These are phyloP conservation scores for Massospora cicadina DNA, from an alignment of 371 early-diverging fungal species.

Conservation along the genomic window DNA sequence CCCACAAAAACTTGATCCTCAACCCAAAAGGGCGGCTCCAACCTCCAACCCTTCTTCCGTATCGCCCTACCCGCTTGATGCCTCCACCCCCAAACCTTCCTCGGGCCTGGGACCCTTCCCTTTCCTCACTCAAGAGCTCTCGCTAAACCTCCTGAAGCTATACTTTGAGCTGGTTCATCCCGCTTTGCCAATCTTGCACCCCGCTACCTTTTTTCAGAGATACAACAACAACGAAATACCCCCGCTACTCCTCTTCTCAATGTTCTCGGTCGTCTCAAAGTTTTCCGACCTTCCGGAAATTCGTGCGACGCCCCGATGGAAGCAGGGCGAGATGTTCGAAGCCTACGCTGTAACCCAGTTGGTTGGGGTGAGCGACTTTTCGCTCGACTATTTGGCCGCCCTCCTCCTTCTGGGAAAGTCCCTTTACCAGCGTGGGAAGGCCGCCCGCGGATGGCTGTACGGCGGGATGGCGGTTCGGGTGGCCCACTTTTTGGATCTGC, in stretches of 20 bases:
- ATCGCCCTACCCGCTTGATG: neutral
- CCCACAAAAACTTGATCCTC: too few relatives aligned
- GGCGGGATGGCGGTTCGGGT: neutral
- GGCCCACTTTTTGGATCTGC: neutral
- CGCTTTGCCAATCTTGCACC: slow-evolving; percentile 31
- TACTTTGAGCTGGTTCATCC: slow-evolving; percentile 34
- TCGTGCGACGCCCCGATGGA: slow-evolving; percentile 13
- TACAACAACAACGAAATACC: slow-evolving; percentile 17
- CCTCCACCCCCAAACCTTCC: neutral
- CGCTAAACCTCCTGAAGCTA: slow-evolving; percentile 27
- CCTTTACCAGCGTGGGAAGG: neutral
- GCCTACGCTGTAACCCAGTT: neutral
- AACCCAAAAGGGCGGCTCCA: neutral
- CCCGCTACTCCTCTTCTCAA: slow-evolving; percentile 16
- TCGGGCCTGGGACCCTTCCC: neutral
- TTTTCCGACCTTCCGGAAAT: slow-evolving; percentile 19
- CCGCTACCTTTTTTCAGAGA: slow-evolving; percentile 19
- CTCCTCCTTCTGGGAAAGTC: neutral
- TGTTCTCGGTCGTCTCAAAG: slow-evolving; percentile 19
- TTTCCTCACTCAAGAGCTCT: slow-evolving; percentile 27
- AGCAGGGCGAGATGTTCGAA: slow-evolving; percentile 20
- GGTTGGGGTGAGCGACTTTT: neutral
- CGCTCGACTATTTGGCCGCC: neutral
- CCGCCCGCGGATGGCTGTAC: neutral
- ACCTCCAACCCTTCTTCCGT: neutral